These are phyloP conservation scores for Chalaropsis thielavioides DNA, from an alignment of 2,329 filamentous ascomycete genomes.

Conservation along the genomic window DNA sequence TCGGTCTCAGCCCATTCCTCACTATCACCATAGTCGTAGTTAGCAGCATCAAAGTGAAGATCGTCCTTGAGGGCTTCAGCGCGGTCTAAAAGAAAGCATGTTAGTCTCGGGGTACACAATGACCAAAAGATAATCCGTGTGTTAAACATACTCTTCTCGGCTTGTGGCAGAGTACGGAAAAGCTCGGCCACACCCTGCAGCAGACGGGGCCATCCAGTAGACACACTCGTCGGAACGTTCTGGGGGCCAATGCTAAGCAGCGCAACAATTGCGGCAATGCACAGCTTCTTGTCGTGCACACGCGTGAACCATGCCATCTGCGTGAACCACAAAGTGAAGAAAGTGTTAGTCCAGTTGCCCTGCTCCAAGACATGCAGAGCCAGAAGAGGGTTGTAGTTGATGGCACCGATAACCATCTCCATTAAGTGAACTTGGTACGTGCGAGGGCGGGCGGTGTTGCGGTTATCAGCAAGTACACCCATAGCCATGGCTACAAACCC, in stretches of 20 bases:
- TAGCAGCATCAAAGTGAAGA: slow-evolving; percentile 51
- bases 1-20: slow-evolving; percentile 77
- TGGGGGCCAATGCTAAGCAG: slow-evolving; percentile 66
- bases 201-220: slow-evolving; percentile 86
- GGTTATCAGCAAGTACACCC: slow-evolving; percentile 51
- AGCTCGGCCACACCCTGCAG: slow-evolving; percentile 76
- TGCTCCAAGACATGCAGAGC: slow-evolving; percentile 76
- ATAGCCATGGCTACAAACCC: slow-evolving; percentile 86
- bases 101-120: neutral
- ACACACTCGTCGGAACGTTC: slow-evolving; percentile 81
- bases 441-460: slow-evolving; percentile 68
- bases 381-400: slow-evolving; percentile 89
- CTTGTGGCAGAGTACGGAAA: slow-evolving; percentile 80
- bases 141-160: slow-evolving; percentile 57
- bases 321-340: slow-evolving; percentile 96
- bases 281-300: slow-evolving; percentile 97
- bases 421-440: slow-evolving; percentile 91
- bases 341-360: slow-evolving; percentile 94
- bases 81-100: slow-evolving; percentile 43
- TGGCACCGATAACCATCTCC: slow-evolving; percentile 97
- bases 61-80: slow-evolving; percentile 88
- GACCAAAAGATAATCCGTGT: neutral
- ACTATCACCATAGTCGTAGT: slow-evolving; percentile 52
- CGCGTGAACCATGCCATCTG: slow-evolving; percentile 86
- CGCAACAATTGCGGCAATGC: slow-evolving; percentile 81